phyloP scores from a whole-genome alignment of 1,284 basidiomycete species.

The Boletus sp. region DNA sequence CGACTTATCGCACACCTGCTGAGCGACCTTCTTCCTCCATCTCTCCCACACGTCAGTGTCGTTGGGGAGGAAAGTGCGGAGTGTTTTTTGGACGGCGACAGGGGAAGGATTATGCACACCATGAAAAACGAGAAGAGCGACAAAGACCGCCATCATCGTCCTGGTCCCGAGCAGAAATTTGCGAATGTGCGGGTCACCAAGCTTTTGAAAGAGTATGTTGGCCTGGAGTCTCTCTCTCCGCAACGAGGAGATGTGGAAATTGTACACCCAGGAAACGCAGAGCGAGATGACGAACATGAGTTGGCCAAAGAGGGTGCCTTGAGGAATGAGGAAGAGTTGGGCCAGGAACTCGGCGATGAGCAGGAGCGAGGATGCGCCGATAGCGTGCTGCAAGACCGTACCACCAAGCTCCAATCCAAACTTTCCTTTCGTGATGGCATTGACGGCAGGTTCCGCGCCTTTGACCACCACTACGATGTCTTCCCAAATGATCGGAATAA shows the following conservation, averaged over 20 bases:
- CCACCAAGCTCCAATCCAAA: conserved; percentile 21
- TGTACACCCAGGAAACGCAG: conserved; percentile 30
- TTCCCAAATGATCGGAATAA: conserved; percentile 18
- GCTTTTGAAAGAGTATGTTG: conserved; percentile 19
- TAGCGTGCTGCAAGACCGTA: conserved; percentile 6
- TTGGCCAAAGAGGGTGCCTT: conserved; percentile 27
- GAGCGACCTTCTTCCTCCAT: conserved; percentile 21
- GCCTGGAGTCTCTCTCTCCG: conserved; percentile 25
- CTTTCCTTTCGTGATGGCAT: conserved; percentile 27
- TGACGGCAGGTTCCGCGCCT: conserved; percentile 25
- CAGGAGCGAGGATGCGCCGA: conserved; percentile 28
- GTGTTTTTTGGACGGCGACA: conserved; percentile 7
- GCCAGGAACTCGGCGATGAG: conserved; percentile 25
- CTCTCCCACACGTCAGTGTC: conserved; percentile 24
- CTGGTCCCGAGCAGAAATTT: conserved; percentile 23
- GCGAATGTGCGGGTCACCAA: conserved; percentile 14
- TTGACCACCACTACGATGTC: conserved; percentile 22
- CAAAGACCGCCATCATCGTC: conserved; percentile 25
- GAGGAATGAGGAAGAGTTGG: conserved; percentile 31
- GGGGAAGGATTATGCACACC: conserved; percentile 1
- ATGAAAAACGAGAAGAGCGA: conserved; percentile 18
- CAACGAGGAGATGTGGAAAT: conserved; percentile 24
- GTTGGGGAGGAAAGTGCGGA: conserved; percentile 19
- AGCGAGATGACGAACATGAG: conserved; percentile 30
- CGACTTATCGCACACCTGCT: conserved; percentile 10